Evolutionary conservation across 169 alveolate genomes (phyloP), one percentile per base, ranked within the genome.

Genomic region (Plasmodium berghei): DNA sequence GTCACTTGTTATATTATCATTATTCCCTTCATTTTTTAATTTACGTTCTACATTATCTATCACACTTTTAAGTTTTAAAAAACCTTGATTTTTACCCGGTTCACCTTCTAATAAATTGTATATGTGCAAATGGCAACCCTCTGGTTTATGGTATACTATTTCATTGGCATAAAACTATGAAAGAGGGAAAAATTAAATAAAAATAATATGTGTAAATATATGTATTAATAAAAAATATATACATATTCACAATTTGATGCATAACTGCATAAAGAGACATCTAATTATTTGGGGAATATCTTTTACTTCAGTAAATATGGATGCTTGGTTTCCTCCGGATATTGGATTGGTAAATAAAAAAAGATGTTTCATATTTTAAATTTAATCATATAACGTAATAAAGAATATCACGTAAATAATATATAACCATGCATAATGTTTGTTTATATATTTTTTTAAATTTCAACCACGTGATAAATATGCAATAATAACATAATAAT

Each of bases 281-380:
- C 20, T 56, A 52, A 45, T 18, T 63, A 40, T 34, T 28, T 42
- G 66, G n/a, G 28, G 83, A 71, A 71, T 74, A 8, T 34, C 42
- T 55, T 87, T 92, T 42, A 92, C 95, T 92, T 93, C 95, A 63
- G 94, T 88, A 61, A 95, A 95, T 42, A 88, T 89, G 26, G 93
- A 73, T 12, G 97, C 97, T 88, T 87, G 90, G 72, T 93, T 94
- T 40, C 97, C 97, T 9, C 97, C 97, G 61, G 96, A 90, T n/a
- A 90, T 91, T 72, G 97, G 97, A 80, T 95, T 95, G 24, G 93
- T 96, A 80, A 94, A 95, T 69, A 95, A 89, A 73, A 88, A 92
- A 64, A 80, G 66, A 20, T 80, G 42, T 62, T 80, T 80, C 90
- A 80, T 80, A 54, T 80, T 80, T 80, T 48, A 59, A 61, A 28